phyloP scores from a whole-genome alignment of 1,139 yeast genomes.

The Suhomyces wounanorum region DNA sequence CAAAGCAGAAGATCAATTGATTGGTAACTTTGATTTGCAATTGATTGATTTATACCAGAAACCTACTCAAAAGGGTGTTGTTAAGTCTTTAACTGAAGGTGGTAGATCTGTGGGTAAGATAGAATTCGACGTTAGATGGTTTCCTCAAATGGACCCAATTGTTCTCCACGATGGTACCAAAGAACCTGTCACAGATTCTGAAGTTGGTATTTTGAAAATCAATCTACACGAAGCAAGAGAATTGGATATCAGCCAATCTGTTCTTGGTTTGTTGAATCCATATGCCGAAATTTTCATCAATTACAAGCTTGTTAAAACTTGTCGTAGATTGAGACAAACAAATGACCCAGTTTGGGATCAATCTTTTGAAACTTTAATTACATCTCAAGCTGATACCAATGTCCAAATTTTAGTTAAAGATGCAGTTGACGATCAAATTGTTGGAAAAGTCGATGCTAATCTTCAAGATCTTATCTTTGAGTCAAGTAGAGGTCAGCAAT shows the following conservation, averaged over 20 bases:
- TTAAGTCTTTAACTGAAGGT: slow-evolving; percentile 45
- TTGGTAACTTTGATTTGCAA: slow-evolving; percentile 60
- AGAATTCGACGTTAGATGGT: slow-evolving; percentile 64
- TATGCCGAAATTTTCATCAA: slow-evolving; percentile 66
- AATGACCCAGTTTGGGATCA: slow-evolving; percentile 77
- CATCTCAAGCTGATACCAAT: slow-evolving; percentile 57
- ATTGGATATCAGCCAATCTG: slow-evolving; percentile 63
- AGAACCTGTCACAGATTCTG: slow-evolving; percentile 53
- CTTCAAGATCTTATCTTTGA: slow-evolving; percentile 57
- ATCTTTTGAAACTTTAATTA: slow-evolving; percentile 58
- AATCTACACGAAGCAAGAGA: slow-evolving; percentile 71
- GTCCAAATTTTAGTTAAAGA: slow-evolving; percentile 61
- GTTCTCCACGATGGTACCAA: slow-evolving; percentile 52
- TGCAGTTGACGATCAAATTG: slow-evolving; percentile 46
- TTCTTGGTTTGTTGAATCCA: slow-evolving; percentile 72
- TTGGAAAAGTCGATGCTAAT: slow-evolving; percentile 56
- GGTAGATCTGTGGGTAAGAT: slow-evolving; percentile 62
- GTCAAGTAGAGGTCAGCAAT: slow-evolving; percentile 53
- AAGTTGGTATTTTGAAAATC: slow-evolving; percentile 71
- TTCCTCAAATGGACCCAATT: slow-evolving; percentile 54
- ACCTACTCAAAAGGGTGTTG: slow-evolving; percentile 34
- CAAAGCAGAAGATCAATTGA: slow-evolving; percentile 54
- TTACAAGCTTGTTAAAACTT: slow-evolving; percentile 51
- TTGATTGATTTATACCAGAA: slow-evolving; percentile 61
- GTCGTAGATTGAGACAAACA: slow-evolving; percentile 63